These are phyloP conservation scores for Astraeus odoratus DNA, from an alignment of 768 basidiomycete genomes.

Conservation along the genomic window DNA sequence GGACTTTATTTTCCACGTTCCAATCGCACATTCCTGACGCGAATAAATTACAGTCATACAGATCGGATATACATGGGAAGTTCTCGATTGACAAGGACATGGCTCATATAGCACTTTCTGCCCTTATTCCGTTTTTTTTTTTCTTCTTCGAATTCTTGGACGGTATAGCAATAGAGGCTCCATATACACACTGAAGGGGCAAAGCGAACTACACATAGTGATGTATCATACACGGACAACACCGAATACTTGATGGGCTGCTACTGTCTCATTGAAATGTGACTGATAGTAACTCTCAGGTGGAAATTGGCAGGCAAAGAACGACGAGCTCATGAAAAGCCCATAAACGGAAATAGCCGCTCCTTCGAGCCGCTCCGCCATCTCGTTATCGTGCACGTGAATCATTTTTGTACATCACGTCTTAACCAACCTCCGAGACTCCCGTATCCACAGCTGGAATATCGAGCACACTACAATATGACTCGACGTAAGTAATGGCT, in stretches of 20 bases:
- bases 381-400: too few relatives aligned
- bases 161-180: constrained; percentile 4
- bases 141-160: constrained; percentile 14
- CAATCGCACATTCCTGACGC: constrained; percentile 5
- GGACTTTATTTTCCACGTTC: not conserved
- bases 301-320: too few relatives aligned
- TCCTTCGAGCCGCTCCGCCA: too few relatives aligned
- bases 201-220: constrained; percentile 1
- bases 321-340: too few relatives aligned
- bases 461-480: too few relatives aligned
- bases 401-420: too few relatives aligned
- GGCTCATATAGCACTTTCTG: not conserved
- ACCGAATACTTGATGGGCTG: constrained; percentile 3
- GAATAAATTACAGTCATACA: constrained; percentile 1
- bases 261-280: too few relatives aligned
- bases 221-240: constrained; percentile 4
- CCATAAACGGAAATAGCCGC: too few relatives aligned
- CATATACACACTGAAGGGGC: constrained; percentile 9
- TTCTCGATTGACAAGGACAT: constrained; percentile 1
- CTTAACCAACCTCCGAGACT: too few relatives aligned
- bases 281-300: too few relatives aligned
- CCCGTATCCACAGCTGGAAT: too few relatives aligned
- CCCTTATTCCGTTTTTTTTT: constrained; percentile 5
- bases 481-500: too few relatives aligned
- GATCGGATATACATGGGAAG: not conserved